Evolutionary conservation across 2,329 filamentous ascomycete species (phyloP).

Genomic region (Leptosphaerulina australis): DNA sequence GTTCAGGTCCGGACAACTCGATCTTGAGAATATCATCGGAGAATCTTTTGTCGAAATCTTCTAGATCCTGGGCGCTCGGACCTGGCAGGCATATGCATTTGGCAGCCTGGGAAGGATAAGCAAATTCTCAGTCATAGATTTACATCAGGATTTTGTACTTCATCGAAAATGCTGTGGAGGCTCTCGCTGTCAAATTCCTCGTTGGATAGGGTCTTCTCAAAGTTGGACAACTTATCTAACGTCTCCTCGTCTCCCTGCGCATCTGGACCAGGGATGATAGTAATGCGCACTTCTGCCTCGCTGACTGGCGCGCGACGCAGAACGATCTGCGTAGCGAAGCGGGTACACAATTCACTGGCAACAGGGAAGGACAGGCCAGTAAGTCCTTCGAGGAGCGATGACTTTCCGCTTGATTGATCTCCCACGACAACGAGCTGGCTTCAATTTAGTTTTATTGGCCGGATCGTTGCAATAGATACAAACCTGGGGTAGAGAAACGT

Average conservation of each 20-base stretch:
- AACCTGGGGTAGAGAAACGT: too few relatives aligned
- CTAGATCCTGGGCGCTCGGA: too few relatives aligned
- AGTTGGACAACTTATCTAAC: conserved; percentile 40
- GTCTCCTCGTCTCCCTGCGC: conserved; percentile 29
- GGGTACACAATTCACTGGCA: conserved; percentile 61
- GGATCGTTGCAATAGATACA: too few relatives aligned
- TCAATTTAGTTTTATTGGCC: too few relatives aligned
- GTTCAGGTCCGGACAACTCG: conserved; percentile 48
- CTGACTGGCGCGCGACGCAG: conserved; percentile 49
- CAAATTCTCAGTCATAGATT: too few relatives aligned
- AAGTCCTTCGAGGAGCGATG: conserved; percentile 67
- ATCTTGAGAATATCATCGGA: conserved; percentile 49
- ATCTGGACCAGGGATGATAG: conserved; percentile 3
- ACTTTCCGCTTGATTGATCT: conserved; percentile 60
- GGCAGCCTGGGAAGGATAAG: too few relatives aligned
- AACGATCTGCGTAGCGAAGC: conserved; percentile 61
- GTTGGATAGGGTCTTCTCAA: conserved; percentile 38
- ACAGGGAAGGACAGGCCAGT: conserved; percentile 64
- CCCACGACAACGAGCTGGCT: conserved; percentile 42
- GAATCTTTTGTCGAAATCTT: conserved; percentile 39
- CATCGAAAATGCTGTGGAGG: too few relatives aligned
- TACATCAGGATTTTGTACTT: too few relatives aligned
- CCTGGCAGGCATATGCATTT: too few relatives aligned
- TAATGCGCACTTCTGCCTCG: conserved; percentile 7
- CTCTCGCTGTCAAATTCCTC: too few relatives aligned